A percentile compares a stretch with the other conserved stretches of the same genome.
These are phyloP conservation scores for Penicillium crustosum DNA, from an alignment of 2,329 filamentous ascomycete genomes.

Conservation along the genomic window DNA sequence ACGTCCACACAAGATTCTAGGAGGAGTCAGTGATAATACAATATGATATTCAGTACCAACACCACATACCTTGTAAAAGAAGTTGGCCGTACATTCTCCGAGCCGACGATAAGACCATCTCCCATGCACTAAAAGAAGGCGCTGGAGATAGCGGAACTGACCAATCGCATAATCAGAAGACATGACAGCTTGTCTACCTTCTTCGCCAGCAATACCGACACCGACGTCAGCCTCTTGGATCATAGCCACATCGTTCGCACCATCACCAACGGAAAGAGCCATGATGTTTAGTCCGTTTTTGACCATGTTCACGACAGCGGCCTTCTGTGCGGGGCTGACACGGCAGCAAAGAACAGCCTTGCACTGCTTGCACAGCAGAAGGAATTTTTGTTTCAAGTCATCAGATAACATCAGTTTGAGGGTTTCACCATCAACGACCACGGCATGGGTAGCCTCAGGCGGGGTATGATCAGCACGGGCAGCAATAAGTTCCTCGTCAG, in stretches of 20 bases:
- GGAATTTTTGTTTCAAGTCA: constrained; percentile 81
- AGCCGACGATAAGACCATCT: constrained; percentile 95
- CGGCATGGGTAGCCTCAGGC: constrained; percentile 81
- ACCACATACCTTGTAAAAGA: constrained; percentile 84
- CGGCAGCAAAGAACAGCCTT: constrained; percentile 94
- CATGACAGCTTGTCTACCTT: constrained; percentile 92
- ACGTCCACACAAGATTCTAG: constrained; percentile 94
- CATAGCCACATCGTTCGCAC: constrained; percentile 96
- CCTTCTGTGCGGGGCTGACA: constrained; percentile 95
- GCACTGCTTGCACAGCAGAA: constrained; percentile 95
- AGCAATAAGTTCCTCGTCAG: constrained; percentile 76
- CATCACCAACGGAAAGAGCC: constrained; percentile 89
- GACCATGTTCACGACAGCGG: constrained; percentile 93
- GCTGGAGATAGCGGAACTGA: constrained; percentile 84
- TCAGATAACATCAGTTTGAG: constrained; percentile 85
- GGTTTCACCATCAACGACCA: constrained; percentile 93
- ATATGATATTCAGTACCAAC: neutral
- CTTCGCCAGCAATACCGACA: constrained; percentile 89
- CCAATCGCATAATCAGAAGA: constrained; percentile 94
- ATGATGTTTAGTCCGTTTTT: constrained; percentile 94
- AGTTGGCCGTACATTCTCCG: constrained; percentile 92
- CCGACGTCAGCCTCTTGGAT: constrained; percentile 97
- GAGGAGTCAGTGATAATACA: constrained; percentile 8
- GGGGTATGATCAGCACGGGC: constrained; percentile 83
- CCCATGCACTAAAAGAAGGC: constrained; percentile 84